Percentiles rank a stretch among this genome's conserved stretches.
phyloP scores from a whole-genome alignment of 225 moss, liverwort and hornwort genomes.

The Sphagnum tenellum region DNA sequence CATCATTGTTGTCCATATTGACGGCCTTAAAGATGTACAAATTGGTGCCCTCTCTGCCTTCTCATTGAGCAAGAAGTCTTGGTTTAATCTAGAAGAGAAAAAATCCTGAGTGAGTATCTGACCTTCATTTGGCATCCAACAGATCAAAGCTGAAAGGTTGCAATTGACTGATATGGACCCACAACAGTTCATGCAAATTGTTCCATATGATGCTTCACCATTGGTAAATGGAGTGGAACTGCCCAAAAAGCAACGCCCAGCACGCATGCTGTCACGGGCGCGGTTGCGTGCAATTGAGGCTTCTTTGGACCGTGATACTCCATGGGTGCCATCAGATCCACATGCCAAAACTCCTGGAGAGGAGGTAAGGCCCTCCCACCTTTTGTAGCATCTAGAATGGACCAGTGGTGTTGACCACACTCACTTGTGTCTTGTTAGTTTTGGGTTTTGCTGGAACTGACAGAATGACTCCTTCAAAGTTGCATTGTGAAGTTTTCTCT shows the following conservation, averaged over 20 bases:
- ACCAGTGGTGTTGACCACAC: too few relatives aligned
- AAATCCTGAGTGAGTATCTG: background rate
- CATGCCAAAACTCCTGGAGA: conserved; percentile 1
- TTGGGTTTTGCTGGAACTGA: too few relatives aligned
- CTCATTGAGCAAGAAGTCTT: too few relatives aligned
- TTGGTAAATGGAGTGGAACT: conserved; percentile 29
- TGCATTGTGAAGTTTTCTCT: too few relatives aligned
- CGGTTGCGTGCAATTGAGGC: conserved; percentile 9
- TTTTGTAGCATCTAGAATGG: background rate
- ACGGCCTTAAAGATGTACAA: conserved; percentile 64
- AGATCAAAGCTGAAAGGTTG: conserved; percentile 20
- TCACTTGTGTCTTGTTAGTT: too few relatives aligned
- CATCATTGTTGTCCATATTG: conserved; percentile 79
- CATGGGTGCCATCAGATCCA: conserved; percentile 4
- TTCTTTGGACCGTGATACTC: conserved; percentile 5
- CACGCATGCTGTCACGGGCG: conserved; percentile 20
- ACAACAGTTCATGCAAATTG: background rate
- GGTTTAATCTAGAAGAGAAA: too few relatives aligned
- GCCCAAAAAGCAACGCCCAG: conserved; percentile 26
- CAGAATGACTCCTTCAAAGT: too few relatives aligned
- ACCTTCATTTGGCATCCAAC: conserved; percentile 6
- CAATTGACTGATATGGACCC: conserved; percentile 14
- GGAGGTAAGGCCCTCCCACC: conserved; percentile 16
- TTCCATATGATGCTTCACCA: background rate
- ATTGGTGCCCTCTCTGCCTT: background rate